phyloP scores from a whole-genome alignment of 805 yeast genomes.

The Ogataea chonburiensis region DNA sequence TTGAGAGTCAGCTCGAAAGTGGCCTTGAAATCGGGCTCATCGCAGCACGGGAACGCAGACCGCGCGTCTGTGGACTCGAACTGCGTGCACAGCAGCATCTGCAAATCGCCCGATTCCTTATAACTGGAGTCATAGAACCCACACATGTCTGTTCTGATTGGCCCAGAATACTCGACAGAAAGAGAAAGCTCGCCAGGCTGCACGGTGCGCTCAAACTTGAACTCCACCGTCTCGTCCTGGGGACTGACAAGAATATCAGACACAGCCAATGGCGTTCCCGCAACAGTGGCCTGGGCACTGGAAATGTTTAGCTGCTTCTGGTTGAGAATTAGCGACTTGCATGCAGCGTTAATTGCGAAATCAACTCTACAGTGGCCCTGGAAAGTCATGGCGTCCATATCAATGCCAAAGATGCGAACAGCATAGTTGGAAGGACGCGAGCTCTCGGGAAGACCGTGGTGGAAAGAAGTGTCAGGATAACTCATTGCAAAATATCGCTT shows the following conservation, averaged over 20 bases:
- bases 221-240: slow-evolving; percentile 59
- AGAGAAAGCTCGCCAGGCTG: slow-evolving; percentile 33
- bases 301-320: slow-evolving; percentile 42
- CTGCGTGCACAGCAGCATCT: slow-evolving; percentile 50
- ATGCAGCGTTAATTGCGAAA: slow-evolving; percentile 42
- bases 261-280: slow-evolving; percentile 27
- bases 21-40: slow-evolving; percentile 57
- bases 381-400: slow-evolving; percentile 44
- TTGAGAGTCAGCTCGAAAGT: slow-evolving; percentile 48
- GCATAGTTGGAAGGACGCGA: slow-evolving; percentile 77
- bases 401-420: slow-evolving; percentile 59
- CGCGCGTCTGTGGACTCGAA: slow-evolving; percentile 61
- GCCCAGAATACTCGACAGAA: slow-evolving; percentile 39
- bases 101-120: slow-evolving; percentile 36
- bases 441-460: slow-evolving; percentile 37
- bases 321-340: slow-evolving; percentile 48
- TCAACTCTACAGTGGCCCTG: slow-evolving; percentile 48
- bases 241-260: slow-evolving; percentile 30
- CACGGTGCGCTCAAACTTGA: slow-evolving; percentile 48
- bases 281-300: slow-evolving; percentile 22
- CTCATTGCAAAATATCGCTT: slow-evolving; percentile 4
- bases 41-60: slow-evolving; percentile 57
- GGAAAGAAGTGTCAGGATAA: slow-evolving; percentile 46
- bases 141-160: slow-evolving; percentile 54
- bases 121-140: slow-evolving; percentile 54